A percentile compares a stretch with the other conserved stretches of the same genome.
These are phyloP conservation scores for Mycocentrospora acerina DNA, from an alignment of 2,329 filamentous ascomycete genomes.

Conservation along the genomic window DNA sequence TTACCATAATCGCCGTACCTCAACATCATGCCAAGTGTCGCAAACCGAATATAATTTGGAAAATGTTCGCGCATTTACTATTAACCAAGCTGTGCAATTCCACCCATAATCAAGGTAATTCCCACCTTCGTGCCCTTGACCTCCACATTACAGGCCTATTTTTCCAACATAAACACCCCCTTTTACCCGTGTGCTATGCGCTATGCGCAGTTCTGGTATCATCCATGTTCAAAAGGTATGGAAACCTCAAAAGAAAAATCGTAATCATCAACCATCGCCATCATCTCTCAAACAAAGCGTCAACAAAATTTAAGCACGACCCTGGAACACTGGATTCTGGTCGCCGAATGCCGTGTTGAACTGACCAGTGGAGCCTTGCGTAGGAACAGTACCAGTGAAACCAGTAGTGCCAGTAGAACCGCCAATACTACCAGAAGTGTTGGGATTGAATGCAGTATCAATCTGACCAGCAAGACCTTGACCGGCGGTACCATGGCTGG, in stretches of 20 bases:
- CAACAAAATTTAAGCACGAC: slow-evolving; percentile 27
- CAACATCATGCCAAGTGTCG: too few species aligned
- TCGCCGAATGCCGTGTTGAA: slow-evolving; percentile 45
- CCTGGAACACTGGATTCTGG: slow-evolving; percentile 48
- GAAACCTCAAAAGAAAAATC: slow-evolving; percentile 14
- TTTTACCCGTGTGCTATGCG: slow-evolving; percentile 23
- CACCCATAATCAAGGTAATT: too few species aligned
- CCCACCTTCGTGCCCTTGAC: not conserved
- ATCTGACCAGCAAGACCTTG: slow-evolving; percentile 46
- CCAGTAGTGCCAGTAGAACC: slow-evolving; percentile 13
- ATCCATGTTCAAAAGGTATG: slow-evolving; percentile 24
- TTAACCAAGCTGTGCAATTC: too few species aligned
- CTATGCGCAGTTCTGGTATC: slow-evolving; percentile 35
- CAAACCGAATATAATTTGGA: too few species aligned
- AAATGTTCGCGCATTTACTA: too few species aligned
- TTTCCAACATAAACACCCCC: slow-evolving; percentile 6
- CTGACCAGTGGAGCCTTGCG: slow-evolving; percentile 6
- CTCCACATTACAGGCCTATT: slow-evolving; percentile 16
- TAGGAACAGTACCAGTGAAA: slow-evolving; percentile 7
- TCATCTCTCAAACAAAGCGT: slow-evolving; percentile 7
- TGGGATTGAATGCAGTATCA: slow-evolving; percentile 44
- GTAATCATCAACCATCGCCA: slow-evolving; percentile 17
- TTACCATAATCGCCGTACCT: too few species aligned
- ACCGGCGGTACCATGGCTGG: not conserved
- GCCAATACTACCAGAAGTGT: slow-evolving; percentile 12